These are phyloP conservation scores for Dryadomyces sulphureus DNA, from an alignment of 2,329 filamentous ascomycete genomes.

Conservation along the genomic window DNA sequence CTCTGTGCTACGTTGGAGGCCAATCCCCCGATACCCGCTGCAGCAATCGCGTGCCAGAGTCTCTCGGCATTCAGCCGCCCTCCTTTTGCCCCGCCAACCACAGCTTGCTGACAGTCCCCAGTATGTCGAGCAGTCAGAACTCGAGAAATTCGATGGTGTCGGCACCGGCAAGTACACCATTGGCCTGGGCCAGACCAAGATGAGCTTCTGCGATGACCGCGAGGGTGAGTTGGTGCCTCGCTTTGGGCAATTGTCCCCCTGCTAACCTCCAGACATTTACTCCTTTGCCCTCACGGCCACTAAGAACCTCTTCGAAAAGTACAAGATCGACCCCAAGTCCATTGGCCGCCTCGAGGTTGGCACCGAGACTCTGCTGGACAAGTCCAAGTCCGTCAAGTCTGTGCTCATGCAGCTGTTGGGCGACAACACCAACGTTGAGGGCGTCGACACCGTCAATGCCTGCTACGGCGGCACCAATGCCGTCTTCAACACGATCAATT, in stretches of 20 bases:
- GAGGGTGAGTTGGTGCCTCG: conserved; percentile 44
- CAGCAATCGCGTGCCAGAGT: not conserved
- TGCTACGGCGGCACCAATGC: conserved; percentile 82
- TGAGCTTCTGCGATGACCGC: conserved; percentile 83
- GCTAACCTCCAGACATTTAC: conserved; percentile 55
- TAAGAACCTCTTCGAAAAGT: conserved; percentile 67
- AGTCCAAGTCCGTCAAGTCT: conserved; percentile 83
- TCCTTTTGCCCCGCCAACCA: not conserved
- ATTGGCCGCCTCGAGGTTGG: conserved; percentile 74
- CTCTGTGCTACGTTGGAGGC: too few relatives aligned
- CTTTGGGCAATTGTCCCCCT: not conserved
- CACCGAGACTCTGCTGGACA: conserved; percentile 75
- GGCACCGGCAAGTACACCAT: conserved; percentile 78
- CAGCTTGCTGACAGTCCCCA: conserved; percentile 18
- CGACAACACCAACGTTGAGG: conserved; percentile 73
- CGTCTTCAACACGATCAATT: conserved; percentile 71
- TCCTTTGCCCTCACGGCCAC: conserved; percentile 67
- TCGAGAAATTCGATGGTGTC: conserved; percentile 79
- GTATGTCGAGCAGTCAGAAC: conserved; percentile 73
- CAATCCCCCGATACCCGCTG: too few relatives aligned
- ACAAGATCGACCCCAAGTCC: conserved; percentile 64
- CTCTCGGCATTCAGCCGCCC: not conserved
- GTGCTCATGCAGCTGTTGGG: conserved; percentile 78
- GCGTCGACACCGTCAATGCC: conserved; percentile 70
- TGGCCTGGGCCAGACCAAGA: conserved; percentile 79